Percentiles rank a stretch among this genome's conserved stretches.
Conservation (phyloP, 805 yeast genomes). For the Metschnikowia peoriensis region DNA sequence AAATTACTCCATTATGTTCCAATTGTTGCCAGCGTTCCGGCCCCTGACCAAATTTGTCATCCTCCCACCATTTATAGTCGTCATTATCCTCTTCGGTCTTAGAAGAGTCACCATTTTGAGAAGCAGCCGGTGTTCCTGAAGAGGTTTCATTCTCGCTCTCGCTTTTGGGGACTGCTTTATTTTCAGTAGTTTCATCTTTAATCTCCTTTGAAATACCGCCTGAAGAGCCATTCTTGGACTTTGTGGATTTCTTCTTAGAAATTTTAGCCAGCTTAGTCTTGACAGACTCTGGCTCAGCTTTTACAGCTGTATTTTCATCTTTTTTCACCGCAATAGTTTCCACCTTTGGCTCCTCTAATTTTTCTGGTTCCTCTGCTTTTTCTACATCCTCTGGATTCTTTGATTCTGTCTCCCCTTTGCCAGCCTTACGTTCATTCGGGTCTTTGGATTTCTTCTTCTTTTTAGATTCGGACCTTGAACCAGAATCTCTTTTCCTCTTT, state of each 20-base stretch:
- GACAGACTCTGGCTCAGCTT: constrained; percentile 7
- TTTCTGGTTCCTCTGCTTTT: background rate
- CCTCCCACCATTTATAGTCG: constrained; percentile 84
- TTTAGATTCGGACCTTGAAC: background rate
- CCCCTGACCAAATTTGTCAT: constrained; percentile 61
- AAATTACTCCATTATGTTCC: constrained; percentile 86
- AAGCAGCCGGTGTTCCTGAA: background rate
- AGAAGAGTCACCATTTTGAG: constrained; percentile 39
- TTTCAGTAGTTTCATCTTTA: constrained; percentile 16
- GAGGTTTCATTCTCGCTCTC: constrained; percentile 16
- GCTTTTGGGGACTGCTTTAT: constrained; percentile 1
- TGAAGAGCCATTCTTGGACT: background rate
- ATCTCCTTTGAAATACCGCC: background rate
- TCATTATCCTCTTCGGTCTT: constrained; percentile 43
- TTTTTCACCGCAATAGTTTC: constrained; percentile 1
- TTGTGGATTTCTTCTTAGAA: background rate
- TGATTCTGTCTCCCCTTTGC: background rate
- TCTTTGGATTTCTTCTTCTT: background rate
- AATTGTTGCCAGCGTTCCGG: constrained; percentile 82
- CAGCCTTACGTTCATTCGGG: background rate
- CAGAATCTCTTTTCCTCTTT: constrained; percentile 1
- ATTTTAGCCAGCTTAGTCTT: constrained; percentile 2
- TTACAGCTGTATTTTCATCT: constrained; percentile 20
- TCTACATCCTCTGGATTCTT: background rate
- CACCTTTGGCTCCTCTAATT: background rate